A percentile compares a stretch with the other conserved stretches of the same genome.
Evolutionary conservation across 1,139 yeast species (phyloP).

Genomic region (Debaryomycetaceae sp.): DNA sequence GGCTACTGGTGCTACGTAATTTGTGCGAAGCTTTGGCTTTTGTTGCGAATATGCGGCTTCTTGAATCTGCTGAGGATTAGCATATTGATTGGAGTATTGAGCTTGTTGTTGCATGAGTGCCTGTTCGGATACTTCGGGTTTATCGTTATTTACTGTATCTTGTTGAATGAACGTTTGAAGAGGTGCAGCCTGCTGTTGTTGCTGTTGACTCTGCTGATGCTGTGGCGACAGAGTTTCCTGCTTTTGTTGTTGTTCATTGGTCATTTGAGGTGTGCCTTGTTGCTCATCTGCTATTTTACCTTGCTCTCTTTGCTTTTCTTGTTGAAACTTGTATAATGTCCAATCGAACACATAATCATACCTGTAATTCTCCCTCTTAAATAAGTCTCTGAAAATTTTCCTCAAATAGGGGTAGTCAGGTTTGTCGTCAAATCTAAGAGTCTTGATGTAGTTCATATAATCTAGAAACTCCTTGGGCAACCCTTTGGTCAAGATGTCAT

Average conservation of each 20-base stretch:
- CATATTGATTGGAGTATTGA: conserved; percentile 6
- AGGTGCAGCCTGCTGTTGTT: conserved; percentile 1
- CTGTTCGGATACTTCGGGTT: conserved; percentile 6
- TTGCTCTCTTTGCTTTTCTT: conserved; percentile 59
- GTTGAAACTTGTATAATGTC: conserved; percentile 83
- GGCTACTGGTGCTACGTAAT: conserved; percentile 5
- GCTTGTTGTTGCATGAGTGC: conserved; percentile 5
- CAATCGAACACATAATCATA: conserved; percentile 96
- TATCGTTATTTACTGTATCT: conserved; percentile 13
- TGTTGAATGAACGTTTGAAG: conserved; percentile 8
- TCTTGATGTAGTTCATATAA: conserved; percentile 84
- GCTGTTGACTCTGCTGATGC: conserved; percentile 8
- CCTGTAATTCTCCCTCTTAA: conserved; percentile 82
- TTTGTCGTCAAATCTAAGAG: conserved; percentile 90
- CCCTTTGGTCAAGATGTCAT: conserved; percentile 86
- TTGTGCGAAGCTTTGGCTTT: conserved; percentile 8
- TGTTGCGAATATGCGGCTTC: conserved; percentile 5
- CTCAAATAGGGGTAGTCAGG: conserved; percentile 93
- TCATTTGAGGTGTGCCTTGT: conserved; percentile 16
- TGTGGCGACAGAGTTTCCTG: conserved; percentile 9
- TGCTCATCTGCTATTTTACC: conserved; percentile 29
- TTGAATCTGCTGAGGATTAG: conserved; percentile 5
- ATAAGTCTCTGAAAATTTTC: conserved; percentile 84
- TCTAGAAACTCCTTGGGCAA: conserved; percentile 88
- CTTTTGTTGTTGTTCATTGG: conserved; percentile 9